A percentile compares a stretch with the other conserved stretches of the same genome.
phyloP scores from a whole-genome alignment of 78 protist species.

The Isochrysis galbana region DNA sequence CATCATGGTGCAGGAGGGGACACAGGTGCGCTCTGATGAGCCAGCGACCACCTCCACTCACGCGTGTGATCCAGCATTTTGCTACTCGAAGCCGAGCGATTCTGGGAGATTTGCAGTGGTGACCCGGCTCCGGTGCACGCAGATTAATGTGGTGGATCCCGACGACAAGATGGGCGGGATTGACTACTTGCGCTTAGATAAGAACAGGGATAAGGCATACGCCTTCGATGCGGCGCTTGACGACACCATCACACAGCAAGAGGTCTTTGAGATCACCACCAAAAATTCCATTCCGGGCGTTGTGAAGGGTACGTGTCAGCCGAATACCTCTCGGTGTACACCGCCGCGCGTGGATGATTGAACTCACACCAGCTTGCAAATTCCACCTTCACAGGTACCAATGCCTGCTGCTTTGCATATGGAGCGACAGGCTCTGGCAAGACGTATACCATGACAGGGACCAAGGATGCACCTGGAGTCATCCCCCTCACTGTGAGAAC shows the following conservation, averaged over 20 bases:
- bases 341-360: no score
- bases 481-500: background rate
- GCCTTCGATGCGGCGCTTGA: slow-evolving; percentile 29
- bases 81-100: no score
- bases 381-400: slow-evolving; percentile 44
- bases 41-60: background rate
- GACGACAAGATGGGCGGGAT: background rate
- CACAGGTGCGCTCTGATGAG: background rate
- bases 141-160: background rate
- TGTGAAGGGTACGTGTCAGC: slow-evolving; percentile 37
- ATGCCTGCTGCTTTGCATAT: slow-evolving; percentile 60
- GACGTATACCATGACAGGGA: slow-evolving; percentile 61
- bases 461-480: background rate
- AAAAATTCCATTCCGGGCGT: background rate
- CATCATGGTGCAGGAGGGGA: background rate
- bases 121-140: no score
- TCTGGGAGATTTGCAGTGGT: no score
- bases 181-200: background rate
- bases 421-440: slow-evolving; percentile 75
- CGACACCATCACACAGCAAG: background rate
- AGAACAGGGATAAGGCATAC: background rate
- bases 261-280: background rate
- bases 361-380: no score
- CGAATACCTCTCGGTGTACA: no score
- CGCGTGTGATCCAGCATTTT: no score